These are phyloP conservation scores for Prunus davidiana DNA, from an alignment of 306 rosid genomes.

Conservation along the genomic window DNA sequence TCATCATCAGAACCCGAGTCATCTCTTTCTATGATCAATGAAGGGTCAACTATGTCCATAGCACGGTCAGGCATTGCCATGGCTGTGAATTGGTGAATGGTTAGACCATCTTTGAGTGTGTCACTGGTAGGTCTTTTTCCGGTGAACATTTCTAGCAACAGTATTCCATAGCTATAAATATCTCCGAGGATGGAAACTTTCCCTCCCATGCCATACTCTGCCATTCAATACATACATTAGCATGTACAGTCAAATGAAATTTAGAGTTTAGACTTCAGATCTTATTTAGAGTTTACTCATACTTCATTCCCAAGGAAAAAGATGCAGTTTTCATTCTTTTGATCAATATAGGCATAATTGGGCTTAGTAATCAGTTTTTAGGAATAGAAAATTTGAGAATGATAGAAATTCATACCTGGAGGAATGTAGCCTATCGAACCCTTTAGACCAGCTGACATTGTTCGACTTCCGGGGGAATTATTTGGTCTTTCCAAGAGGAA, in stretches of 20 bases:
- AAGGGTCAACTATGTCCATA: conserved; percentile 41
- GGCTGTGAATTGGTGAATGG: conserved; percentile 6
- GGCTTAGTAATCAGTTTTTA: neutral
- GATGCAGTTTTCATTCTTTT: neutral
- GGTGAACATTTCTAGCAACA: conserved; percentile 27
- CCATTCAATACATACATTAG: neutral
- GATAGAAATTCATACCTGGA: conserved; percentile 11
- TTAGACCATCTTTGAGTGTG: conserved; percentile 11
- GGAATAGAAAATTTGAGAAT: neutral
- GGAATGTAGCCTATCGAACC: conserved; percentile 38
- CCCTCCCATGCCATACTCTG: conserved; percentile 31
- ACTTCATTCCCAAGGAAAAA: too few species aligned
- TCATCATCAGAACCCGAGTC: neutral
- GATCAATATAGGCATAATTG: neutral
- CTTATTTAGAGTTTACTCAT: neutral
- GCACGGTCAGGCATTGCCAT: conserved; percentile 15
- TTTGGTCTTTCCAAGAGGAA: conserved; percentile 15
- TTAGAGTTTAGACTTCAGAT: too few species aligned
- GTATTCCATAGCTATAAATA: conserved; percentile 27
- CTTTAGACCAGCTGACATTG: conserved; percentile 5
- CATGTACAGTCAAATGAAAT: neutral
- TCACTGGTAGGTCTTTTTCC: conserved; percentile 18
- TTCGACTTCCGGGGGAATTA: neutral
- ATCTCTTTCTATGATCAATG: conserved; percentile 12
- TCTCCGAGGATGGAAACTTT: conserved; percentile 26